phyloP scores from a whole-genome alignment of 1,284 basidiomycete genomes.

The Ganoderma meredithae region DNA sequence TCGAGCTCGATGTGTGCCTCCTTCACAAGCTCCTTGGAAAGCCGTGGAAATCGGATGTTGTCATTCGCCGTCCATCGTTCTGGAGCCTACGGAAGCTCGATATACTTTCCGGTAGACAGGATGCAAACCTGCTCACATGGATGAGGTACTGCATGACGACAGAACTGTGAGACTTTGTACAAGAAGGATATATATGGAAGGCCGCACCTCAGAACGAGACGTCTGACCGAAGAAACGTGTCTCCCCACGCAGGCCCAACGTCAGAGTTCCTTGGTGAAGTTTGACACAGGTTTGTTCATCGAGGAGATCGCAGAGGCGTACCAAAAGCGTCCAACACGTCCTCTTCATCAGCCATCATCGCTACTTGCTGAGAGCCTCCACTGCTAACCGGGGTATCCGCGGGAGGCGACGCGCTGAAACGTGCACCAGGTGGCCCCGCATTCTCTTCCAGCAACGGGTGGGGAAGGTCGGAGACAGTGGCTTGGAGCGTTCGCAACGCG shows the following conservation, averaged over 20 bases:
- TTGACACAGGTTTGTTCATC: background rate
- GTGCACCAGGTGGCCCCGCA: background rate
- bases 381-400: background rate
- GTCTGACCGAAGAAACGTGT: slow-evolving; percentile 67
- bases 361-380: slow-evolving; percentile 7
- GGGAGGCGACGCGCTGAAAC: background rate
- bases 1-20: slow-evolving; percentile 44
- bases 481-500: slow-evolving; percentile 57
- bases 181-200: slow-evolving; percentile 7
- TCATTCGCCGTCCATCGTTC: slow-evolving; percentile 22
- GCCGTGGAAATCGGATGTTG: slow-evolving; percentile 29
- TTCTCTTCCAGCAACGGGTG: slow-evolving; percentile 53
- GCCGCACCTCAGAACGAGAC: slow-evolving; percentile 65
- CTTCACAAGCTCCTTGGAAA: slow-evolving; percentile 36
- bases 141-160: slow-evolving; percentile 55
- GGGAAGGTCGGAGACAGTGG: slow-evolving; percentile 51
- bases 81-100: slow-evolving; percentile 28
- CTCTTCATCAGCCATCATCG: slow-evolving; percentile 47
- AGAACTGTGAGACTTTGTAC: background rate
- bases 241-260: slow-evolving; percentile 61
- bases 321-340: slow-evolving; percentile 65
- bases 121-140: slow-evolving; percentile 46
- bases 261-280: slow-evolving; percentile 63
- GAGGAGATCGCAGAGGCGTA: slow-evolving; percentile 33
- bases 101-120: too few species aligned